A percentile compares a stretch with the other conserved stretches of the same genome.
Evolutionary conservation across 2,329 filamentous ascomycete genomes (phyloP).

Genomic region (Pseudogymnoascus sp.): DNA sequence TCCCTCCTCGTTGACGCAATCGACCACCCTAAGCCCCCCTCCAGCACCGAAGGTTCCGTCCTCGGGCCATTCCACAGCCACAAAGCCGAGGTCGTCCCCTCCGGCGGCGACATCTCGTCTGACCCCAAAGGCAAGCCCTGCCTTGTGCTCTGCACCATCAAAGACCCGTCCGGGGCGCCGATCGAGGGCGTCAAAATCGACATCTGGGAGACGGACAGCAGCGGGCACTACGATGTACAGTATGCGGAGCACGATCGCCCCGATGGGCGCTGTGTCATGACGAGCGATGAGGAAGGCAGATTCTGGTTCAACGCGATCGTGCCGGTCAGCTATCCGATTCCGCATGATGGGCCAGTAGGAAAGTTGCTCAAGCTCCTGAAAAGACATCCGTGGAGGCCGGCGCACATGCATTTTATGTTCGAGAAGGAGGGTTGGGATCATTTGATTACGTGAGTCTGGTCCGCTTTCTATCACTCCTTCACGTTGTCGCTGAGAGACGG

Average conservation of each 20-base stretch:
- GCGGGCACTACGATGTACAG: conserved; percentile 78
- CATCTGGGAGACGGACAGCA: conserved; percentile 77
- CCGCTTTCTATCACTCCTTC: not conserved
- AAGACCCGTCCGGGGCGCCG: conserved; percentile 54
- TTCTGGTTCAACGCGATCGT: conserved; percentile 85
- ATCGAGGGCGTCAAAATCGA: conserved; percentile 63
- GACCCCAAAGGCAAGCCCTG: conserved; percentile 63
- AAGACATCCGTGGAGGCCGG: conserved; percentile 71
- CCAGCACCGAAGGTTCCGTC: conserved; percentile 68
- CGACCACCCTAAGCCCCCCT: conserved; percentile 69
- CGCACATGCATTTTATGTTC: conserved; percentile 87
- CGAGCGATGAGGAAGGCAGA: conserved; percentile 58
- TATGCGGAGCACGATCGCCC: conserved; percentile 55
- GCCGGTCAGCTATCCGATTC: conserved; percentile 79
- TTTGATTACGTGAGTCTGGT: conserved; percentile 64
- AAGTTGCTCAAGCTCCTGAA: conserved; percentile 55
- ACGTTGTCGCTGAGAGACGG: not conserved
- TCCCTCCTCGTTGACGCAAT: conserved; percentile 75
- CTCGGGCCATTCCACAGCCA: conserved; percentile 79
- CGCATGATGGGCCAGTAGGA: conserved; percentile 76
- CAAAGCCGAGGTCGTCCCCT: conserved; percentile 51
- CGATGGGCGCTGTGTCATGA: conserved; percentile 65
- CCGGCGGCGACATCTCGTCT: conserved; percentile 56
- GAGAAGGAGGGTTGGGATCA: conserved; percentile 70
- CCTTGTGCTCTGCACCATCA: conserved; percentile 65